Evolutionary conservation across 176 grass and related monocot genomes (phyloP).

Genomic region (Musa itinerans): DNA sequence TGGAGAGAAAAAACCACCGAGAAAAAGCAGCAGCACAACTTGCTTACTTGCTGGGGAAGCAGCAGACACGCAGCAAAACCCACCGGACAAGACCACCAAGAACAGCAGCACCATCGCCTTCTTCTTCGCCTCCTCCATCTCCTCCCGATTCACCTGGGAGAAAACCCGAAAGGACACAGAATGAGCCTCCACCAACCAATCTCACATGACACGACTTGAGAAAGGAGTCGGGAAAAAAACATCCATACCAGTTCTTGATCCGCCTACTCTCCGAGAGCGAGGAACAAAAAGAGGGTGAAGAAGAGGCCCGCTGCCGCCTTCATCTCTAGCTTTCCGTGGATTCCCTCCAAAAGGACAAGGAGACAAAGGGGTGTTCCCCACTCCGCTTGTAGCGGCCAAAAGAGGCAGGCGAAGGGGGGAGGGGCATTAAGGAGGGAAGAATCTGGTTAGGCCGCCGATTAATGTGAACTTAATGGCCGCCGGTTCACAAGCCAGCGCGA

Average conservation of each 20-base stretch:
- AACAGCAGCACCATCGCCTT: neutral
- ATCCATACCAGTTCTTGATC: neutral
- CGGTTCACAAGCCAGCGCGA: no score
- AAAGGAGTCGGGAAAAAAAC: neutral
- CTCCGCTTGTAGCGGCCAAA: neutral
- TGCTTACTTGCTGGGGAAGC: slow-evolving; percentile 4
- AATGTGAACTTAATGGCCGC: neutral
- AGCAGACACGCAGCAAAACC: neutral
- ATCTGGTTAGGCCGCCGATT: no score
- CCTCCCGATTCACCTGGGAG: neutral
- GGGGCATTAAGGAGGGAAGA: neutral
- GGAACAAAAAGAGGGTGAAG: no score
- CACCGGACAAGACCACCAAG: neutral
- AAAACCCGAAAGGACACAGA: neutral
- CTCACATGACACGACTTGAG: neutral
- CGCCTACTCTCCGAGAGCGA: neutral
- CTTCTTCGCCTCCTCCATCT: neutral
- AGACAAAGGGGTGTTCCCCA: neutral
- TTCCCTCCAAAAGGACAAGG: neutral
- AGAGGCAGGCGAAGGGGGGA: neutral
- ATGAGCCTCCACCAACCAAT: neutral
- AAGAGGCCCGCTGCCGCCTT: neutral
- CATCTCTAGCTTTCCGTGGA: neutral
- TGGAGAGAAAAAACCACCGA: neutral
- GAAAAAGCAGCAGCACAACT: neutral